Evolutionary conservation across 73 alveolate genomes (phyloP).

Genomic region (Paramecium biaurelia): DNA sequence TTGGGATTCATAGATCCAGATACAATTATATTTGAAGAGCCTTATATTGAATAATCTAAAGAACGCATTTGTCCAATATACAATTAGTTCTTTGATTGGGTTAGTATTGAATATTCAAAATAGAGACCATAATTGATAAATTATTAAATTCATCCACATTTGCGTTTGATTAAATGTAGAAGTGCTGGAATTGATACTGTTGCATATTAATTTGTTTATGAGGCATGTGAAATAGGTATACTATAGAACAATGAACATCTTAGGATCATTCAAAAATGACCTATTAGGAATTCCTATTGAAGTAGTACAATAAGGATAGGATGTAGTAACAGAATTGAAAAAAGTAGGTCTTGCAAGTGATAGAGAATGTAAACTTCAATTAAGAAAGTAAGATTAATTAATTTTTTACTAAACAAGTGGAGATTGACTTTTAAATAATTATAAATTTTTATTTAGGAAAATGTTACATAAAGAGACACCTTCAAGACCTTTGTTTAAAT

Average conservation of each 20-base stretch:
- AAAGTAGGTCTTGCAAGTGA: not conserved
- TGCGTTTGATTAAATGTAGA: not conserved
- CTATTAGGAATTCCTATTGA: slow-evolving; percentile 9
- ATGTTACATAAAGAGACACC: not conserved
- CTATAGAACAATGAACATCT: not conserved
- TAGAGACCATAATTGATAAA: not conserved
- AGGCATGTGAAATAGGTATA: slow-evolving; percentile 26
- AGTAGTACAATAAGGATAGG: not conserved
- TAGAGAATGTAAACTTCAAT: not conserved
- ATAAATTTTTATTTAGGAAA: not conserved
- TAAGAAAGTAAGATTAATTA: not conserved
- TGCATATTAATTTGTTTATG: not conserved
- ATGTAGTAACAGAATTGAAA: slow-evolving; percentile 11
- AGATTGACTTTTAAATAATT: not conserved
- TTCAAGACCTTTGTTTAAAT: not conserved
- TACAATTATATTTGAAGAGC: not conserved
- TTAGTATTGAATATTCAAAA: not conserved
- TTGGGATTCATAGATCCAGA: not conserved
- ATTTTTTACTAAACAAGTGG: not conserved
- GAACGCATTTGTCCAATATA: slow-evolving; percentile 6
- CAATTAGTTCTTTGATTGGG: slow-evolving; percentile 10
- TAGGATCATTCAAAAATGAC: slow-evolving; percentile 10
- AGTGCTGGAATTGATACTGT: slow-evolving; percentile 27
- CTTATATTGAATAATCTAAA: not conserved
- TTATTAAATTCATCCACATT: not conserved